Base-by-base conservation (phyloP, 148 eudicot species). In the Agrostemma githago region DNA sequence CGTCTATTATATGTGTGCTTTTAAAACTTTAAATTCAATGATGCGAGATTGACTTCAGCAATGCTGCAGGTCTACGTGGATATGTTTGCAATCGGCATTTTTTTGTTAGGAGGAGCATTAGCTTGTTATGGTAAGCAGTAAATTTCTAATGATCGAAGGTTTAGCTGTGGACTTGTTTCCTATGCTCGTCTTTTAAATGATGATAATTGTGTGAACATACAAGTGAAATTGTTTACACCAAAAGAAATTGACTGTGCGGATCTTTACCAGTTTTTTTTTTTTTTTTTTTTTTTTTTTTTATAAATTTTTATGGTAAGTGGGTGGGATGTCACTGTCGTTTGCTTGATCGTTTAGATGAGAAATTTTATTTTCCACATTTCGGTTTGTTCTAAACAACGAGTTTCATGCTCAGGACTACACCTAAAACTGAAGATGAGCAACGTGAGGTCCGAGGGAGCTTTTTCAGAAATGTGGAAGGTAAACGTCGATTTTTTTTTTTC, bases 391-490 rank as follows among this genome's bases (percentile, higher is more conserved):
- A 53, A 70, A 26, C 68, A 57, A 51, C 8, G 9, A 48, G 51
- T 81, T 79, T 75, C 64, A 16, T 76, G 59, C 76, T 60, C 88
- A 94, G 98, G 98, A 46, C 82, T 89, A 54, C 71, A 86, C 12
- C 77, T 94, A 76, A 90, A 83, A 83, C 74, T 86, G 80, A 94
- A 91, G 83, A 94, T 91, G 98, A 91, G 89, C 77, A 91, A 81
- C 85, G 97, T 94, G 39, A 84, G 98, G 80, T 91, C 97, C 61
- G 98, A 94, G 72, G 83, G 96, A 81, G 87, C 92, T 72, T 81
- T 91, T 74, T 87, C 92, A 5, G 98, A 94, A 84, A 87, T 83
- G 90, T 76, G 92, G 95, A 94, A 94, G 98, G 98, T 94, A 88
- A 26, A 26, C 54, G 68, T 64, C 21, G 54, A 78, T 12, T 72